Evolutionary conservation across 345 rosid species (phyloP).

Genomic region (Gossypium arboreum): DNA sequence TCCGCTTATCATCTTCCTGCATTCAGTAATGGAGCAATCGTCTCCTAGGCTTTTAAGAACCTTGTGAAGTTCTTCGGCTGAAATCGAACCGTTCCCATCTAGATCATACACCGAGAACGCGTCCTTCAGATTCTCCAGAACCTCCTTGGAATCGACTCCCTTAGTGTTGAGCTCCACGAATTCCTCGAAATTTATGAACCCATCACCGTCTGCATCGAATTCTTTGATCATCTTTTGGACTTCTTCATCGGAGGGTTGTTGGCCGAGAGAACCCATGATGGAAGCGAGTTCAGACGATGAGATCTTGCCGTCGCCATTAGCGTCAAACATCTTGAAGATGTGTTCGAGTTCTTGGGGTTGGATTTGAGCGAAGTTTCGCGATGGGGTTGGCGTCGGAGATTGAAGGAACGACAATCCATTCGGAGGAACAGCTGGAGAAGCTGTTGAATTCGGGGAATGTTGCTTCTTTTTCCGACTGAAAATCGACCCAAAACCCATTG

Average conservation of each 20-base stretch:
- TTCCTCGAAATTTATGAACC: constrained; percentile 23
- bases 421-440: not conserved
- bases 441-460: constrained; percentile 1
- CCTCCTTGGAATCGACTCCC: constrained; percentile 62
- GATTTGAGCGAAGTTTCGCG: constrained; percentile 21
- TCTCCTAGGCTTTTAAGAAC: constrained; percentile 76
- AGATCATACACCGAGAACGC: constrained; percentile 81
- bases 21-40: constrained; percentile 59
- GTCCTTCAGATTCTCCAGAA: constrained; percentile 61
- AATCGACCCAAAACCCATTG: constrained; percentile 38
- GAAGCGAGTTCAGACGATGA: constrained; percentile 72
- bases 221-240: constrained; percentile 49
- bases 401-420: constrained; percentile 11
- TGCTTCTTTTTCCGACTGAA: constrained; percentile 35
- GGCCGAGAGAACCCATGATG: constrained; percentile 65
- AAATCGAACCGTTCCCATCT: constrained; percentile 78
- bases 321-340: constrained; percentile 78
- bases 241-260: constrained; percentile 50
- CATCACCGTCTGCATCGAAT: constrained; percentile 64
- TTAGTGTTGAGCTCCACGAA: constrained; percentile 68
- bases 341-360: constrained; percentile 52
- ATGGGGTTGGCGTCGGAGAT: constrained; percentile 27
- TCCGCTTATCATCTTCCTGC: constrained; percentile 62
- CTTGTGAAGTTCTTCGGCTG: constrained; percentile 74
- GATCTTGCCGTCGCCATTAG: constrained; percentile 91